Evolutionary conservation across 2,329 filamentous ascomycete genomes (phyloP).

Genomic region (Alternaria metachromatica): DNA sequence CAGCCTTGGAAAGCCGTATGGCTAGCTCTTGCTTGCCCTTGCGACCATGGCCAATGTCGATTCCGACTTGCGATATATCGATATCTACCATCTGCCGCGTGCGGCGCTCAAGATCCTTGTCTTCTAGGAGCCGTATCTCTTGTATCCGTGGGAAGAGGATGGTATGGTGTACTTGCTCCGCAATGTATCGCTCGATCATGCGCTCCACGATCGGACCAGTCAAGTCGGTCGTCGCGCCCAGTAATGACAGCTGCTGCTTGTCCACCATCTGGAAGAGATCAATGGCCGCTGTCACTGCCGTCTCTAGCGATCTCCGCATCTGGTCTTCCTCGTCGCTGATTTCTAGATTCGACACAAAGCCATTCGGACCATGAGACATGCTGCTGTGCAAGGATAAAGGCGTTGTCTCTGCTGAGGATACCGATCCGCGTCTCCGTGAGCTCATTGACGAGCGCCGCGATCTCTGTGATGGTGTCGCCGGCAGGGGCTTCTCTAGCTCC

Average conservation of each 20-base stretch:
- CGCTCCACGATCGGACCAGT: constrained; percentile 92
- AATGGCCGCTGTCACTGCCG: constrained; percentile 89
- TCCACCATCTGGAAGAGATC: constrained; percentile 96
- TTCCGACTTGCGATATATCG: constrained; percentile 93
- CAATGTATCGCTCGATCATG: constrained; percentile 92
- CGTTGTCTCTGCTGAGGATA: constrained; percentile 46
- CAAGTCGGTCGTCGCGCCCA: constrained; percentile 91
- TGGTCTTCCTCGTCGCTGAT: constrained; percentile 90
- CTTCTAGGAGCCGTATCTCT: constrained; percentile 78
- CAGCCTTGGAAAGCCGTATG: constrained; percentile 75
- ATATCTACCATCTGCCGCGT: constrained; percentile 93
- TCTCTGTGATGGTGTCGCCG: constrained; percentile 67
- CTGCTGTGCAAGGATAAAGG: constrained; percentile 48
- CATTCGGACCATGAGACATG: constrained; percentile 44
- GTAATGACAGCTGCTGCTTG: constrained; percentile 88
- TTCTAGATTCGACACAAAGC: constrained; percentile 58
- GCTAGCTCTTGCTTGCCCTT: constrained; percentile 83
- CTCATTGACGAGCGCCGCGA: constrained; percentile 41
- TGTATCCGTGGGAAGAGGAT: constrained; percentile 85
- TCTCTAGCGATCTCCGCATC: constrained; percentile 88
- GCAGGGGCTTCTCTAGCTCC: constrained; percentile 83
- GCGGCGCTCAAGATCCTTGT: constrained; percentile 85
- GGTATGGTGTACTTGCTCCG: constrained; percentile 86
- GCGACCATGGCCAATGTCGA: constrained; percentile 79
- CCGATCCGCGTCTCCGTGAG: constrained; percentile 43